phyloP scores from a whole-genome alignment of 176 grass and related monocot species.

The Elymus sibiricus region DNA sequence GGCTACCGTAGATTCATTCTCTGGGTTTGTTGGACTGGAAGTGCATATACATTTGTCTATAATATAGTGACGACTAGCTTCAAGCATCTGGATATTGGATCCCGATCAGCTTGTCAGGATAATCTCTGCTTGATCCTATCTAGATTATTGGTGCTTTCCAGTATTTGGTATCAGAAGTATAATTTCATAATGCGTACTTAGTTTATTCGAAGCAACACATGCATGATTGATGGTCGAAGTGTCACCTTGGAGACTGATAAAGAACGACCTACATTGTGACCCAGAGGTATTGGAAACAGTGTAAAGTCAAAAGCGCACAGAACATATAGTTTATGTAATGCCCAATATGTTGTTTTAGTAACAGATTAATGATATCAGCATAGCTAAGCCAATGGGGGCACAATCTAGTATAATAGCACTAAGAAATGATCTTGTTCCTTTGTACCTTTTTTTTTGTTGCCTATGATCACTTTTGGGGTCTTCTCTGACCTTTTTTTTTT shows the following conservation, averaged over 20 bases:
- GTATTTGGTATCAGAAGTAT: background rate
- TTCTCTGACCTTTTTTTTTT: conserved; percentile 1
- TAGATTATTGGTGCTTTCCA: background rate
- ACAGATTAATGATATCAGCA: background rate
- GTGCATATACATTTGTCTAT: background rate
- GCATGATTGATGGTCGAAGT: background rate
- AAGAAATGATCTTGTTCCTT: conserved; percentile 4
- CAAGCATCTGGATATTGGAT: conserved; percentile 7
- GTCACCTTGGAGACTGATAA: background rate
- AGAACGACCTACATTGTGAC: background rate
- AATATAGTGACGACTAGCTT: background rate
- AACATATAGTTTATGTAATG: background rate
- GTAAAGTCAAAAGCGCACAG: background rate
- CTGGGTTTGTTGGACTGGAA: background rate
- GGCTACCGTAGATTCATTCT: background rate
- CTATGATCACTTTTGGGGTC: conserved; percentile 10
- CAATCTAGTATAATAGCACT: background rate
- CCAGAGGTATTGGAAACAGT: background rate
- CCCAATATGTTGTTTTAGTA: background rate
- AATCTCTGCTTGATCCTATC: background rate
- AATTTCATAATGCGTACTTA: background rate
- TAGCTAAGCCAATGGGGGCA: background rate
- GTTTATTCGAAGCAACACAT: background rate
- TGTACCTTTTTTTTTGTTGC: conserved; percentile 5
- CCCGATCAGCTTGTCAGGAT: background rate